These are phyloP conservation scores for Peterozyma toletana DNA, from an alignment of 805 yeast species.

Conservation along the genomic window DNA sequence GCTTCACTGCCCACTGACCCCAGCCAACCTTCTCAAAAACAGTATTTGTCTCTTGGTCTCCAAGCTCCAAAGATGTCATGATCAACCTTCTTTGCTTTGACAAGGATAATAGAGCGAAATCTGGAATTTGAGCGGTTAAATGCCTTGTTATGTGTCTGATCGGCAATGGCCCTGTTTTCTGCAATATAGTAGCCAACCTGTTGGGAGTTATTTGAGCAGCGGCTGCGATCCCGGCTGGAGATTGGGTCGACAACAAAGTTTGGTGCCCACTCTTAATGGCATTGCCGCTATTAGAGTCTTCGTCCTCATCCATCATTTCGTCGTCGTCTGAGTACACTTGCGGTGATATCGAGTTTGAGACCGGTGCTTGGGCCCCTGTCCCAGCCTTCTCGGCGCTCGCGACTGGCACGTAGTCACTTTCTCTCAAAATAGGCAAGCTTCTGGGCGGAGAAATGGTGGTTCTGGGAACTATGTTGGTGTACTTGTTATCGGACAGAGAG, in stretches of 20 bases:
- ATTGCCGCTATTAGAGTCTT: neutral
- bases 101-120: conserved; percentile 72
- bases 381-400: neutral
- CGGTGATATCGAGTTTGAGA: neutral
- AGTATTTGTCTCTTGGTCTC: conserved; percentile 51
- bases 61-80: conserved; percentile 80
- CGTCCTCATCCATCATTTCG: conserved; percentile 1
- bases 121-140: conserved; percentile 64
- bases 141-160: conserved; percentile 84
- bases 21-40: conserved; percentile 92
- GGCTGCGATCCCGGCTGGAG: conserved; percentile 84
- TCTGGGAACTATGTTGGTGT: neutral
- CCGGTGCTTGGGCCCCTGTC: neutral
- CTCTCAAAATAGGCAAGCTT: neutral
- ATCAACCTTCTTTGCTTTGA: conserved; percentile 88
- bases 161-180: conserved; percentile 79
- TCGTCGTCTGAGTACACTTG: neutral
- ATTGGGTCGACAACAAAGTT: conserved; percentile 55
- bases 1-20: conserved; percentile 94
- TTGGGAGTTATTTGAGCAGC: conserved; percentile 81
- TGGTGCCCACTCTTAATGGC: conserved; percentile 9
- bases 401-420: neutral
- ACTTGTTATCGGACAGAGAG: conserved; percentile 5
- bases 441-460: conserved; percentile 4
- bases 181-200: conserved; percentile 60